phyloP scores from a whole-genome alignment of 2,329 filamentous ascomycete genomes.

The Tolypocladium ovalisporum region DNA sequence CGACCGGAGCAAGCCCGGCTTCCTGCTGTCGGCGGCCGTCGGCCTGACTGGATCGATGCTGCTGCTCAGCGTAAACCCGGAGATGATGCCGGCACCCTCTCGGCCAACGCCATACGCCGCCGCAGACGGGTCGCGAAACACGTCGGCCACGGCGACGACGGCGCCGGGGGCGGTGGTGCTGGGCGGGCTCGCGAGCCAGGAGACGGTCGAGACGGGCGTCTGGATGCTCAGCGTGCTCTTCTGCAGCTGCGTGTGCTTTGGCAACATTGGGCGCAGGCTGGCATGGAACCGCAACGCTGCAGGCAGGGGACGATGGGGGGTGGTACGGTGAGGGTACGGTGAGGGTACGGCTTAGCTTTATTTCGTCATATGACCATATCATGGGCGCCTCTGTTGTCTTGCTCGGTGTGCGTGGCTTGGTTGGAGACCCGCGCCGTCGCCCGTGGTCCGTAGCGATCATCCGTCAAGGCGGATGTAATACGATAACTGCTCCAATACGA shows the following conservation, averaged over 20 bases:
- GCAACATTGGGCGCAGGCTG: slow-evolving; percentile 80
- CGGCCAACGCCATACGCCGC: slow-evolving; percentile 19
- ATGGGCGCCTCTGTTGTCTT: neutral
- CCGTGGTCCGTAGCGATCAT: neutral
- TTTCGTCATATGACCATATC: no score
- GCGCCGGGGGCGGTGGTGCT: slow-evolving; percentile 11
- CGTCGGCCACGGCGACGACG: neutral
- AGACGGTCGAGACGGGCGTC: slow-evolving; percentile 61
- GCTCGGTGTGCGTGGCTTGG: neutral
- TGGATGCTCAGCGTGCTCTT: slow-evolving; percentile 94
- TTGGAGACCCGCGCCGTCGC: neutral
- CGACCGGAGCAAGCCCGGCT: slow-evolving; percentile 77
- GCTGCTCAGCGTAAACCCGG: slow-evolving; percentile 64
- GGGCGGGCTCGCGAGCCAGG: slow-evolving; percentile 47
- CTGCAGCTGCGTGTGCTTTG: slow-evolving; percentile 91
- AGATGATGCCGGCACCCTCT: slow-evolving; percentile 62
- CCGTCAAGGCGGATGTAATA: neutral
- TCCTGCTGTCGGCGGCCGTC: slow-evolving; percentile 66
- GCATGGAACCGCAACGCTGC: slow-evolving; percentile 32
- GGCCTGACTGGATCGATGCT: slow-evolving; percentile 64
- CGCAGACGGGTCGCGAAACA: slow-evolving; percentile 5
- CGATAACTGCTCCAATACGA: neutral
- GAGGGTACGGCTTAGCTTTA: neutral
- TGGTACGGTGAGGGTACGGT: slow-evolving; percentile 27
- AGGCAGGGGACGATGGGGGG: slow-evolving; percentile 34